These are phyloP conservation scores for Coniochaeta ligniaria DNA, from an alignment of 2,329 filamentous ascomycete genomes.

Conservation along the genomic window DNA sequence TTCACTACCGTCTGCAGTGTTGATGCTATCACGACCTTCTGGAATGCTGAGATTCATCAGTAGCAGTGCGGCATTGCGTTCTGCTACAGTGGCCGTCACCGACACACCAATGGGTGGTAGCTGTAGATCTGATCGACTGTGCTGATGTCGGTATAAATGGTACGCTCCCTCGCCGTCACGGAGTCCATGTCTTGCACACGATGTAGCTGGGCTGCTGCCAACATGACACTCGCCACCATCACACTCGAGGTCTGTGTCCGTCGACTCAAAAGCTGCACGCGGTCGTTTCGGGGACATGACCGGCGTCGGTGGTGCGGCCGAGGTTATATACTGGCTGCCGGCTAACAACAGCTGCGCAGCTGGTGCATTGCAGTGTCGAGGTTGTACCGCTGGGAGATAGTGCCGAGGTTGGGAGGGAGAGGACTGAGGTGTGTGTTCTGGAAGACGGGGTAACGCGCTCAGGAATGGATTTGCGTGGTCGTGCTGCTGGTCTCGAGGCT, in stretches of 20 bases:
- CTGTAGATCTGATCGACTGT: background rate
- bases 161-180: conserved; percentile 6
- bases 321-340: background rate
- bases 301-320: background rate
- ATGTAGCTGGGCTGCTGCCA: conserved; percentile 11
- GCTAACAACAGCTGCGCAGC: background rate
- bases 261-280: background rate
- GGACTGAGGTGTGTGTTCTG: conserved; percentile 16
- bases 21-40: conserved; percentile 16
- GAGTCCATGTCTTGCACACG: background rate
- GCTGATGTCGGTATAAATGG: background rate
- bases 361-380: conserved; percentile 6
- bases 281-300: background rate
- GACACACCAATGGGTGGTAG: conserved; percentile 2
- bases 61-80: conserved; percentile 39
- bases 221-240: conserved; percentile 12
- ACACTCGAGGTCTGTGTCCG: conserved; percentile 11
- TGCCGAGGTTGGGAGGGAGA: conserved; percentile 16
- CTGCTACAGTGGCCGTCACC: conserved; percentile 11
- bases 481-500: conserved; percentile 7
- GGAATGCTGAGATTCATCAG: conserved; percentile 39
- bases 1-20: conserved; percentile 3
- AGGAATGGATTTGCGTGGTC: conserved; percentile 30
- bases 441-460: conserved; percentile 26
- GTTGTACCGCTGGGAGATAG: conserved; percentile 2